A percentile compares a stretch with the other conserved stretches of the same genome.
These are phyloP conservation scores for Fusarium drepaniforme DNA, from an alignment of 2,329 filamentous ascomycete species.

Conservation along the genomic window DNA sequence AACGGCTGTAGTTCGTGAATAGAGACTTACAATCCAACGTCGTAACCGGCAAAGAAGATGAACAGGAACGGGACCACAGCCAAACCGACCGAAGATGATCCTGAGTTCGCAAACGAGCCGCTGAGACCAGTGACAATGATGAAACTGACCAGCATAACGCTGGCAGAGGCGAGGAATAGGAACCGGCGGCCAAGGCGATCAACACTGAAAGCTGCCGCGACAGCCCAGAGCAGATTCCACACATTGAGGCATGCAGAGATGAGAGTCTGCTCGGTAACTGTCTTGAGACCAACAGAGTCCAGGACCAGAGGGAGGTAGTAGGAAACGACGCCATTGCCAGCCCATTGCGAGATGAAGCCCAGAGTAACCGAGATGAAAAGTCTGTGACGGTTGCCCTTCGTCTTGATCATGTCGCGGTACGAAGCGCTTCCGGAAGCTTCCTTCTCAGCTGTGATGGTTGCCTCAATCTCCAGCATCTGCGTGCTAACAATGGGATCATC, in stretches of 20 bases:
- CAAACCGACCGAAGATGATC: slow-evolving; percentile 50
- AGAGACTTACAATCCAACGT: slow-evolving; percentile 53
- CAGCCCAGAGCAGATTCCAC: slow-evolving; percentile 53
- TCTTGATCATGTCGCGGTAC: slow-evolving; percentile 30
- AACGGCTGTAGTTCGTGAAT: rapidly evolving
- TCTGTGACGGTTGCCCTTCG: slow-evolving; percentile 34
- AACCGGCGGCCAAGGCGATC: slow-evolving; percentile 56
- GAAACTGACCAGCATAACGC: slow-evolving; percentile 53
- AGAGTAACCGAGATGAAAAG: slow-evolving; percentile 38
- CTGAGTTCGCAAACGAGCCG: slow-evolving; percentile 45
- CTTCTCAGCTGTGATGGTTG: slow-evolving; percentile 48
- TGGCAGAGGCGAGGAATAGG: slow-evolving; percentile 52
- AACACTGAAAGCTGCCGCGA: slow-evolving; percentile 51
- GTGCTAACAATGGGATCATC: slow-evolving; percentile 51
- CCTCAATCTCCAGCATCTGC: slow-evolving; percentile 55
- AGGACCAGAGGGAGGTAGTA: slow-evolving; percentile 56
- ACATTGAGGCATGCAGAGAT: slow-evolving; percentile 58
- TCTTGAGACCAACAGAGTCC: slow-evolving; percentile 52
- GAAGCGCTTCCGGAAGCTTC: slow-evolving; percentile 26
- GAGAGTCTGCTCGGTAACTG: slow-evolving; percentile 51
- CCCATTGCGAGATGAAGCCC: slow-evolving; percentile 48
- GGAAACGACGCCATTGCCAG: slow-evolving; percentile 48
- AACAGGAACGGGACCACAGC: slow-evolving; percentile 62
- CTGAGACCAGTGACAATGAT: slow-evolving; percentile 55
- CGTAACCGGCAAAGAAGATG: slow-evolving; percentile 59